A percentile compares a stretch with the other conserved stretches of the same genome.
Evolutionary conservation across 495 filamentous ascomycete species (phyloP).

Genomic region (Aspergillus leporis): DNA sequence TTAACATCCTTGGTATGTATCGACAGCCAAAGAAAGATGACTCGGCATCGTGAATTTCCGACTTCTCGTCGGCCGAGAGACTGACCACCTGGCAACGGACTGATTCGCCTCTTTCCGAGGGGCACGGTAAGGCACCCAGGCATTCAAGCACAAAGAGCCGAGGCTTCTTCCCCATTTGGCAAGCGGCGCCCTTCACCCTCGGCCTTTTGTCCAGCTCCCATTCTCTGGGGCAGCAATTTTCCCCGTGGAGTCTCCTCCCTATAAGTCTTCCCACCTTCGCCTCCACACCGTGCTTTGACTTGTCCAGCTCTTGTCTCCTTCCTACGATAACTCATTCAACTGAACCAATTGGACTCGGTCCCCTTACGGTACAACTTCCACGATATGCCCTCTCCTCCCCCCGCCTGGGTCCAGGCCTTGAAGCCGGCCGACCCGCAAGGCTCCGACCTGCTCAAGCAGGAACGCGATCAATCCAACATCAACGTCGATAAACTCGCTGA

Average conservation of each 20-base stretch:
- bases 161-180: conserved; percentile 24
- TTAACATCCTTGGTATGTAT: not conserved
- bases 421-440: conserved; percentile 63
- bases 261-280: conserved; percentile 7
- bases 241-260: conserved; percentile 7
- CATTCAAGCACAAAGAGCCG: conserved; percentile 14
- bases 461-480: conserved; percentile 60
- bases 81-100: not conserved
- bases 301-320: not conserved
- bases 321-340: conserved; percentile 17
- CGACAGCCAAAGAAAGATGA: not conserved
- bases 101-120: not conserved
- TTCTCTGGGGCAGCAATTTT: conserved; percentile 4
- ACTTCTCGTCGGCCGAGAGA: not conserved
- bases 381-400: conserved; percentile 45
- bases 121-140: conserved; percentile 17
- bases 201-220: conserved; percentile 1
- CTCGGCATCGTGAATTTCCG: conserved; percentile 4
- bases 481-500: conserved; percentile 59
- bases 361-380: not conserved
- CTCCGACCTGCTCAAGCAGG: conserved; percentile 56
- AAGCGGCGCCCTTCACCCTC: conserved; percentile 18
- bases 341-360: conserved; percentile 9
- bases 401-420: conserved; percentile 64
- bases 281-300: conserved; percentile 7